Conservation (phyloP, 441 rosid species). For the Erodium texanum region DNA sequence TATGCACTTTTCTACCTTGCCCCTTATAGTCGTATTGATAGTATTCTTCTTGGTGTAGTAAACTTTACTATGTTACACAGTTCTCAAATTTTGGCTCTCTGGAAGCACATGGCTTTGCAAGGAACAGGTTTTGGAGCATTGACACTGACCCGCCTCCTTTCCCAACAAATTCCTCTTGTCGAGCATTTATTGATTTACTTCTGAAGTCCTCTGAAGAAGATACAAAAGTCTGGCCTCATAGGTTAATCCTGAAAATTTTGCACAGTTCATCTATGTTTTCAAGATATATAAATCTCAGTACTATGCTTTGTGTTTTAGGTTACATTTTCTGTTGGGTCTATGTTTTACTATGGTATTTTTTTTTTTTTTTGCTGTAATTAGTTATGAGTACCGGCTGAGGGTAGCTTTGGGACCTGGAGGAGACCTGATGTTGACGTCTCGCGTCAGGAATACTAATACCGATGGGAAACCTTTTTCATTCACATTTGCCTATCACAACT, state of each 20-base stretch:
- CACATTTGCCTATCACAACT: constrained; percentile 82
- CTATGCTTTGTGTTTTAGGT: background rate
- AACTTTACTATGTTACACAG: constrained; percentile 29
- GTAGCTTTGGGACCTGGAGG: constrained; percentile 63
- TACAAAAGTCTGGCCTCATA: constrained; percentile 54
- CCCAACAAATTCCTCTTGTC: constrained; percentile 39
- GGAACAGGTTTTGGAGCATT: constrained; percentile 70
- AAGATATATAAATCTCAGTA: background rate
- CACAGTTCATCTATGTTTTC: background rate
- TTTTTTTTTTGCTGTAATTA: background rate
- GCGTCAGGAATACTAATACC: constrained; percentile 67
- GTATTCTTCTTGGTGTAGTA: background rate
- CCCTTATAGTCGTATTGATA: constrained; percentile 16
- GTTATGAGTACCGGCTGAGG: constrained; percentile 83
- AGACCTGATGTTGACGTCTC: constrained; percentile 73
- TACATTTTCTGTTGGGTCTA: background rate
- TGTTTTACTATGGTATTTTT: background rate
- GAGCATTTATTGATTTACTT: constrained; percentile 42
- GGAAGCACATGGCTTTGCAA: constrained; percentile 84
- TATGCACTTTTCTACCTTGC: background rate
- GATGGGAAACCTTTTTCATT: constrained; percentile 80
- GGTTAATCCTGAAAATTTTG: constrained; percentile 22
- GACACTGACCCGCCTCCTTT: constrained; percentile 38
- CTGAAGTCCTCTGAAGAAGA: constrained; percentile 41
- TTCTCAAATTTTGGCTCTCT: constrained; percentile 61